Evolutionary conservation across 2,329 filamentous ascomycete species (phyloP).

Genomic region (Camptophora hylomeconis): DNA sequence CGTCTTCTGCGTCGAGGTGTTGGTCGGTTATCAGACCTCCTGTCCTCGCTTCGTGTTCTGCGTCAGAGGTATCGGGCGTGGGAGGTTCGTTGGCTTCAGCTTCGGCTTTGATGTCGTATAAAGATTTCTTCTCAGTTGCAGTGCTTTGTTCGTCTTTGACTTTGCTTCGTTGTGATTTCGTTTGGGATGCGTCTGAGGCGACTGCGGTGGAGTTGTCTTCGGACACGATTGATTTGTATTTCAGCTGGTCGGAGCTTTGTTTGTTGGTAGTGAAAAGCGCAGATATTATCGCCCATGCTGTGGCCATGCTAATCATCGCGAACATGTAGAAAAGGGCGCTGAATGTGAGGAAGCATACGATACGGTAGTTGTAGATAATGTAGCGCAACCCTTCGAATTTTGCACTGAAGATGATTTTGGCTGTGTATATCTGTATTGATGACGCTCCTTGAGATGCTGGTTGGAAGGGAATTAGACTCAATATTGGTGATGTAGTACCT

Average conservation of each 20-base stretch:
- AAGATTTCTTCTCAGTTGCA: background rate
- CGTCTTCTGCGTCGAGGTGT: constrained; percentile 10
- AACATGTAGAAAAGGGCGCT: constrained; percentile 62
- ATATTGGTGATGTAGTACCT: constrained; percentile 1
- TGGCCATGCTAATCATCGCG: constrained; percentile 53
- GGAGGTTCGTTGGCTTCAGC: constrained; percentile 8
- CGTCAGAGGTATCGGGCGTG: constrained; percentile 6
- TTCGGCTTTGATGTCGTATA: background rate
- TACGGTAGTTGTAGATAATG: constrained; percentile 74
- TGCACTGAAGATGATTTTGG: constrained; percentile 56
- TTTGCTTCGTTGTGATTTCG: no score
- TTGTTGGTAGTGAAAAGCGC: constrained; percentile 21
- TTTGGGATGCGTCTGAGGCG: background rate
- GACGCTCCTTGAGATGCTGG: background rate
- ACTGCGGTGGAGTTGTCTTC: background rate
- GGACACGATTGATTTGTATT: no score
- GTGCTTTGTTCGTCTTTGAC: background rate
- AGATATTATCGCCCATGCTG: constrained; percentile 47
- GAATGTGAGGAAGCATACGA: constrained; percentile 56
- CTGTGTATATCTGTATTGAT: constrained; percentile 60
- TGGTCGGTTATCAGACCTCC: constrained; percentile 2
- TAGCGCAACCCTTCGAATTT: constrained; percentile 60
- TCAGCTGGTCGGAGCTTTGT: constrained; percentile 5
- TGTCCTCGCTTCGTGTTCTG: background rate
- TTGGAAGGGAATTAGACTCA: background rate